A percentile compares a stretch with the other conserved stretches of the same genome.
Conservation (phyloP, 2,329 filamentous ascomycete species). For the Diaporthe sp. region DNA sequence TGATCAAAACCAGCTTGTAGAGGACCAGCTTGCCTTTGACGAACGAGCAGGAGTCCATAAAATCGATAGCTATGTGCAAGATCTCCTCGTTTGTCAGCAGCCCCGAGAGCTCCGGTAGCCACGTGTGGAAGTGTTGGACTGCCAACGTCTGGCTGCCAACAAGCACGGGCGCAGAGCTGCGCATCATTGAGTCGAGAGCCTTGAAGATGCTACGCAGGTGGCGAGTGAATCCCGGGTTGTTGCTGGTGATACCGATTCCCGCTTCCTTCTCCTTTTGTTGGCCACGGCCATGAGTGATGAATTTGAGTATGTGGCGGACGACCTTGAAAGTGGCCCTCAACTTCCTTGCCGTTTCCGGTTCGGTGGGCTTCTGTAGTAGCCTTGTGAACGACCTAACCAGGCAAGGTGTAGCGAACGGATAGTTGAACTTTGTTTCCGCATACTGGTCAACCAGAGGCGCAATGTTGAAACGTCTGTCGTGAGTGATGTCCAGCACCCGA, state of each 20-base stretch:
- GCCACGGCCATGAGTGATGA: constrained; percentile 89
- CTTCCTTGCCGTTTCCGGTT: constrained; percentile 85
- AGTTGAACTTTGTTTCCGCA: constrained; percentile 89
- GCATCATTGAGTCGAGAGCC: constrained; percentile 90
- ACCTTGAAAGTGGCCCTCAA: constrained; percentile 95
- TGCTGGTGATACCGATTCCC: constrained; percentile 85
- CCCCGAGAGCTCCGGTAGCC: constrained; percentile 90
- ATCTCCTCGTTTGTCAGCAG: constrained; percentile 87
- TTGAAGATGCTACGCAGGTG: constrained; percentile 91
- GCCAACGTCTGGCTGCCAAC: constrained; percentile 95
- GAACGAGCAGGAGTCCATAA: constrained; percentile 89
- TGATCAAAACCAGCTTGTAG: constrained; percentile 92
- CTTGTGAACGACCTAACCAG: constrained; percentile 89
- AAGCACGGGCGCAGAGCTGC: constrained; percentile 84
- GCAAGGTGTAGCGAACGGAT: constrained; percentile 91
- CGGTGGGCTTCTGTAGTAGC: constrained; percentile 84
- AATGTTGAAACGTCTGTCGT: constrained; percentile 93
- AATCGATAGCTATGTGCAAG: constrained; percentile 90
- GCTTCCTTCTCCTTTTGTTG: constrained; percentile 92
- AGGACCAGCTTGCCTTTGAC: constrained; percentile 93
- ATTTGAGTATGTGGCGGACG: constrained; percentile 91
- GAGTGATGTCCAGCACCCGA: constrained; percentile 90
- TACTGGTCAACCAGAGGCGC: constrained; percentile 93
- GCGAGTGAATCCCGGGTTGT: constrained; percentile 80
- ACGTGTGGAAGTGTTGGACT: constrained; percentile 96